Evolutionary conservation across 257 asterid genomes (phyloP).

Genomic region (Nicotiana undulata): DNA sequence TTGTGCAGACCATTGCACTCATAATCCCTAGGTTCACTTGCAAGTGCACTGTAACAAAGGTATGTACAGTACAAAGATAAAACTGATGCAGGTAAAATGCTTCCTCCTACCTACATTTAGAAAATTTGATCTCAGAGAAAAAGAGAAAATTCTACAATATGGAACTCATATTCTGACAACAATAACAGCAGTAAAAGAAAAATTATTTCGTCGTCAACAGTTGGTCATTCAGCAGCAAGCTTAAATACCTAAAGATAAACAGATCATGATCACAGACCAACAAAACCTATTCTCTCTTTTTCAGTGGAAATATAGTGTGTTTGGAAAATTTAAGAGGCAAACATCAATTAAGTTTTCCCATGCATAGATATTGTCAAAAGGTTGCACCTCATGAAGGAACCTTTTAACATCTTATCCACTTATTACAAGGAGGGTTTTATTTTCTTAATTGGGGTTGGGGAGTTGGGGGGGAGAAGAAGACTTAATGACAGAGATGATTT

Average conservation of each 20-base stretch:
- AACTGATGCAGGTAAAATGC: constrained; percentile 88
- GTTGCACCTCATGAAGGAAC: neutral
- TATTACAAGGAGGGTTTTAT: neutral
- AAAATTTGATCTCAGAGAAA: neutral
- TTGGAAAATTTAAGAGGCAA: neutral
- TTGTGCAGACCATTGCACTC: constrained; percentile 86
- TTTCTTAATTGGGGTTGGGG: neutral
- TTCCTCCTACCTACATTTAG: constrained; percentile 56
- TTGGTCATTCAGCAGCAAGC: neutral
- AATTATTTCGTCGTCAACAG: neutral
- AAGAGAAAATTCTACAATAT: neutral
- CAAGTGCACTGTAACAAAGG: constrained; percentile 88
- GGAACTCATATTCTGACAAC: neutral
- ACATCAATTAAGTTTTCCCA: too few relatives aligned
- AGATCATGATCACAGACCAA: neutral
- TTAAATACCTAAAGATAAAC: neutral
- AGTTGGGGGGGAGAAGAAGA: neutral
- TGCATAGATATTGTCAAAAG: neutral
- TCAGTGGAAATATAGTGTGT: neutral
- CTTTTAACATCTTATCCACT: neutral
- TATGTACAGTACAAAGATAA: constrained; percentile 86
- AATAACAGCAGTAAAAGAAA: neutral
- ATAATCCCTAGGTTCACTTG: constrained; percentile 88
- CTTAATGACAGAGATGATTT: neutral
- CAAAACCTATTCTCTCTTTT: neutral